phyloP scores from a whole-genome alignment of 2,329 filamentous ascomycete species.

The Penicillium sp. region DNA sequence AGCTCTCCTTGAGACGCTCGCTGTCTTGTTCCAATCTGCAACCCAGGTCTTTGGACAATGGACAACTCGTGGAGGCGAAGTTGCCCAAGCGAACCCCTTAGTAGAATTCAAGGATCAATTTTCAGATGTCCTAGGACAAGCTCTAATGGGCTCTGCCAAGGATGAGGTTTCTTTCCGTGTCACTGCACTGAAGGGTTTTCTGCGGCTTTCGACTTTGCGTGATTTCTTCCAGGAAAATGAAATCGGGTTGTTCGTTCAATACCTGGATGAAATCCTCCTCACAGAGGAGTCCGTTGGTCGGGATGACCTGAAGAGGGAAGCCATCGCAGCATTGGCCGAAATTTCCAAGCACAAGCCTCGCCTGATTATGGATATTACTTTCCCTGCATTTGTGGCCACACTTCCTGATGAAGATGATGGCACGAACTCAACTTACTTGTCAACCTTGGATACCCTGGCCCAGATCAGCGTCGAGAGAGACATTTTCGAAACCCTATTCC shows the following conservation, averaged over 20 bases:
- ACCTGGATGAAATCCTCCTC: constrained; percentile 62
- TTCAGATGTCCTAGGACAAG: constrained; percentile 56
- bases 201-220: constrained; percentile 47
- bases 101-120: constrained; percentile 52
- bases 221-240: constrained; percentile 54
- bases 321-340: constrained; percentile 59
- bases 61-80: constrained; percentile 44
- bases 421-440: constrained; percentile 49
- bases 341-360: constrained; percentile 63
- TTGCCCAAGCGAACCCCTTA: constrained; percentile 44
- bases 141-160: constrained; percentile 53
- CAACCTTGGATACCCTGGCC: constrained; percentile 63
- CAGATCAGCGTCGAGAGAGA: constrained; percentile 63
- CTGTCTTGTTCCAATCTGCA: constrained; percentile 59
- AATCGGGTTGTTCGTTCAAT: constrained; percentile 55
- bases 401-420: constrained; percentile 60
- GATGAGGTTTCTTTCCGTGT: constrained; percentile 54
- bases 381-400: constrained; percentile 65
- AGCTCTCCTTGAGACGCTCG: constrained; percentile 62
- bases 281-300: constrained; percentile 58
- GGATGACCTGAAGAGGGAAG: constrained; percentile 58
- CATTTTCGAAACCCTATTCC: constrained; percentile 63
- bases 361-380: constrained; percentile 63
- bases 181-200: constrained; percentile 49
- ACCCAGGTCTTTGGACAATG: constrained; percentile 59